A percentile compares a stretch with the other conserved stretches of the same genome.
phyloP scores from a whole-genome alignment of 1,284 basidiomycete species.

The Leccinum griseonigrum region DNA sequence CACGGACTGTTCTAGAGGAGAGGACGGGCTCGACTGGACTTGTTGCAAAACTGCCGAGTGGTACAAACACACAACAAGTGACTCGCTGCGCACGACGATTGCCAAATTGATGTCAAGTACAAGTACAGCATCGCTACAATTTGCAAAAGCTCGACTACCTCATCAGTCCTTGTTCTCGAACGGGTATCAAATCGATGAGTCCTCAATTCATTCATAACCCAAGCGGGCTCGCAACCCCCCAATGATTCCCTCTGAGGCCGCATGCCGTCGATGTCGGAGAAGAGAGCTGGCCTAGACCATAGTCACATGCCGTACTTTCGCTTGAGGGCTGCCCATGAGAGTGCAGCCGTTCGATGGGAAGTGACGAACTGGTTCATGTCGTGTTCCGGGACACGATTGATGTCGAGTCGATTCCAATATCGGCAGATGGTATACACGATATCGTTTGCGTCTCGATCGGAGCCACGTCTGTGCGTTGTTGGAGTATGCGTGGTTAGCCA shows the following conservation, averaged over 20 bases:
- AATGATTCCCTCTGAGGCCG: not conserved
- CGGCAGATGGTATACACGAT: constrained; percentile 63
- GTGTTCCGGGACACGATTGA: constrained; percentile 76
- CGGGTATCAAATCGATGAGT: constrained; percentile 30
- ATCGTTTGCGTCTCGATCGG: constrained; percentile 69
- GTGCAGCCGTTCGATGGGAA: constrained; percentile 50
- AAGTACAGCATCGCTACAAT: constrained; percentile 23
- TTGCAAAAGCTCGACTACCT: constrained; percentile 14
- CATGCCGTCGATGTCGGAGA: not conserved
- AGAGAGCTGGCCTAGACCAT: not conserved
- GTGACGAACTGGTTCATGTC: constrained; percentile 74
- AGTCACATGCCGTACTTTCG: constrained; percentile 60
- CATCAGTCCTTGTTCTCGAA: constrained; percentile 17
- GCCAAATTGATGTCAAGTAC: constrained; percentile 15
- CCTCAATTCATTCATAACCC: not conserved
- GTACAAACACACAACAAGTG: not conserved
- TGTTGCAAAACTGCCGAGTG: not conserved
- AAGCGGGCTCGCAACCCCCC: not conserved
- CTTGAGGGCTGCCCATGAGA: constrained; percentile 68
- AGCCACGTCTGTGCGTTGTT: constrained; percentile 47
- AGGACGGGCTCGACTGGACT: not conserved
- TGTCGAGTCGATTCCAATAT: constrained; percentile 75
- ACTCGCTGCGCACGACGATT: constrained; percentile 9
- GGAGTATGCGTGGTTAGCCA: constrained; percentile 6
- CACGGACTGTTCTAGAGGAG: constrained; percentile 5